phyloP scores from a whole-genome alignment of 495 filamentous ascomycete species.

The Cryomyces minteri region DNA sequence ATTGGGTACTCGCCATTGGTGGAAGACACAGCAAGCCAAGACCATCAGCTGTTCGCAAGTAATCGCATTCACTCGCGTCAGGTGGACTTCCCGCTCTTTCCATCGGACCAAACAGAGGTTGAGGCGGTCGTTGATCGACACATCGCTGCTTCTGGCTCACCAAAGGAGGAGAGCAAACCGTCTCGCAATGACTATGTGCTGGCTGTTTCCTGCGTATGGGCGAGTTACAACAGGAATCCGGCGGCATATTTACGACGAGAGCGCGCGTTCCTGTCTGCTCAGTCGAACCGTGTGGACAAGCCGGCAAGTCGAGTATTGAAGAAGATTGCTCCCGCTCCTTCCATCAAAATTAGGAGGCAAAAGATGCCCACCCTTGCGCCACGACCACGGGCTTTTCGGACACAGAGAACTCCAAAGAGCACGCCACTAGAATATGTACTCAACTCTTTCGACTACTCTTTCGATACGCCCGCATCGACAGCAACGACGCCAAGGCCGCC shows the following conservation, averaged over 20 bases:
- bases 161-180: constrained; percentile 3
- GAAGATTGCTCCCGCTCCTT: constrained; percentile 12
- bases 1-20: neutral
- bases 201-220: constrained; percentile 7
- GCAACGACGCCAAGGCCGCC: constrained; percentile 7
- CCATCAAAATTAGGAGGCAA: constrained; percentile 6
- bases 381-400: constrained; percentile 7
- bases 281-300: constrained; percentile 5
- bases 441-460: constrained; percentile 10
- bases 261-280: constrained; percentile 8
- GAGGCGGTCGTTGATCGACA: neutral
- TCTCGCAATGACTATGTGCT: constrained; percentile 12
- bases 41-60: neutral
- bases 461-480: no score
- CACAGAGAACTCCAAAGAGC: constrained; percentile 1
- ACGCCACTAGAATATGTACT: constrained; percentile 8
- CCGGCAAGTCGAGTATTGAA: neutral
- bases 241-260: constrained; percentile 9
- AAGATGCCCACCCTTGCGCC: constrained; percentile 10
- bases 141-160: neutral
- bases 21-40: neutral
- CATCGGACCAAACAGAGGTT: neutral
- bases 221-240: constrained; percentile 9
- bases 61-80: neutral
- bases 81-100: neutral